Conservation (phyloP, 2,329 filamentous ascomycete genomes). For the Penicillium sp. region DNA sequence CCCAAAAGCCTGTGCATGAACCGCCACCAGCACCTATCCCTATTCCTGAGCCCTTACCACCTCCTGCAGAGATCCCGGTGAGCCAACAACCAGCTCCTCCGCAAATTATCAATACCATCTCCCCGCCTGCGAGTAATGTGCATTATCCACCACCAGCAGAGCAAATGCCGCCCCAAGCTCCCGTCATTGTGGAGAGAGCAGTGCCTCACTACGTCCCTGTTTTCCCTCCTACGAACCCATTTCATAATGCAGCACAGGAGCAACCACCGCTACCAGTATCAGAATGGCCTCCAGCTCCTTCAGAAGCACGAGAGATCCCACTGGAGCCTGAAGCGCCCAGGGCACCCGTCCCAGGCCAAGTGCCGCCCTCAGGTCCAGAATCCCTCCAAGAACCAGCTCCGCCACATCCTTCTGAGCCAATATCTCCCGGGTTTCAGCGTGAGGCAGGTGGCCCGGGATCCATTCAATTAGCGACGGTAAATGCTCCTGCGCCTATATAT, state of each 20-base stretch:
- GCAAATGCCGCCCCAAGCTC: constrained; percentile 56
- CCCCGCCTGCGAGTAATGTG: too few relatives aligned
- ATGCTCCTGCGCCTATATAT: constrained; percentile 39
- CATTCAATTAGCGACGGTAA: constrained; percentile 55
- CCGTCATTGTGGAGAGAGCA: constrained; percentile 21
- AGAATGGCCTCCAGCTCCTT: not conserved
- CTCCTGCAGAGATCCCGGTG: not conserved
- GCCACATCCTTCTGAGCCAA: constrained; percentile 59
- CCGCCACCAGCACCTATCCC: constrained; percentile 1
- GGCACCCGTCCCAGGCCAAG: not conserved
- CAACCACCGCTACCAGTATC: not conserved
- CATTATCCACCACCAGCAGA: constrained; percentile 12
- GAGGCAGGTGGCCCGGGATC: constrained; percentile 63
- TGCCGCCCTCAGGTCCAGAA: not conserved
- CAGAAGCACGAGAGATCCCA: not conserved
- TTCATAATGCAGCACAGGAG: constrained; percentile 27
- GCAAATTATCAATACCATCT: constrained; percentile 13
- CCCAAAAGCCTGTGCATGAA: not conserved
- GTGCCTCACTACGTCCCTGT: constrained; percentile 54
- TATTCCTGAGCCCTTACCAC: not conserved
- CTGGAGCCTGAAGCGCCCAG: not conserved
- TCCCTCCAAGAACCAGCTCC: constrained; percentile 25
- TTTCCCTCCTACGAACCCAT: constrained; percentile 55
- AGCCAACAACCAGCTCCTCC: not conserved
- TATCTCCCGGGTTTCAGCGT: constrained; percentile 61